Evolutionary conservation across 345 rosid genomes (phyloP).

Genomic region (Cardamine resedifolia): DNA sequence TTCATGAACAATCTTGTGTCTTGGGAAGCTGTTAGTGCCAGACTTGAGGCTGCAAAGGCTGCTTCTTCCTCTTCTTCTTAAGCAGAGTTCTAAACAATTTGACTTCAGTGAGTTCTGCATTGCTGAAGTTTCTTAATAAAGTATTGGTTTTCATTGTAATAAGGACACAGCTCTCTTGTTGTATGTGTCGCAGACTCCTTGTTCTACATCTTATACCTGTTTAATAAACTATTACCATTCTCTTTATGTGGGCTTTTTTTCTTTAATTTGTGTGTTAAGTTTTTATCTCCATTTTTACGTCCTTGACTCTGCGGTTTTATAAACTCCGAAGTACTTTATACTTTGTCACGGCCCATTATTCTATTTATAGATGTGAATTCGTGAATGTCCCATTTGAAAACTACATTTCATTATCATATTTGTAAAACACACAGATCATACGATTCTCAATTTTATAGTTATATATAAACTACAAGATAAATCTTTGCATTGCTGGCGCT

Average conservation of each 20-base stretch:
- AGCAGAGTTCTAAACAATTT: conserved; percentile 30
- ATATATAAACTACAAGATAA: neutral
- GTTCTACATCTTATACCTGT: neutral
- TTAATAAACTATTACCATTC: neutral
- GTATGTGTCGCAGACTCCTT: neutral
- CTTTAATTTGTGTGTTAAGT: neutral
- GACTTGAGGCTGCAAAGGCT: conserved; percentile 74
- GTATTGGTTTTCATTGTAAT: conserved; percentile 7
- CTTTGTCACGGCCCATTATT: neutral
- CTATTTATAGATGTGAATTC: neutral
- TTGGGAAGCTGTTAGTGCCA: conserved; percentile 77
- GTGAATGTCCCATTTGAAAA: neutral
- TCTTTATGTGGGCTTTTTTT: neutral
- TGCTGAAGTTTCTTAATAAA: conserved; percentile 49
- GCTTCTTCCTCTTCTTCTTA: conserved; percentile 43
- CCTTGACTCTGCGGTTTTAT: neutral
- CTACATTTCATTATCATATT: neutral
- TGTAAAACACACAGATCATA: neutral
- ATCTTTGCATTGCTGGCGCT: neutral
- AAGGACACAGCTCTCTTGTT: conserved; percentile 19
- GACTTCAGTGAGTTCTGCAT: conserved; percentile 24
- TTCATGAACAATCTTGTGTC: conserved; percentile 87
- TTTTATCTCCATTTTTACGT: neutral
- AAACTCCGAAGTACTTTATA: neutral
- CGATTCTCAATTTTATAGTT: neutral